Evolutionary conservation across 2,329 filamentous ascomycete species (phyloP).

Genomic region (Clonostachys sp.): DNA sequence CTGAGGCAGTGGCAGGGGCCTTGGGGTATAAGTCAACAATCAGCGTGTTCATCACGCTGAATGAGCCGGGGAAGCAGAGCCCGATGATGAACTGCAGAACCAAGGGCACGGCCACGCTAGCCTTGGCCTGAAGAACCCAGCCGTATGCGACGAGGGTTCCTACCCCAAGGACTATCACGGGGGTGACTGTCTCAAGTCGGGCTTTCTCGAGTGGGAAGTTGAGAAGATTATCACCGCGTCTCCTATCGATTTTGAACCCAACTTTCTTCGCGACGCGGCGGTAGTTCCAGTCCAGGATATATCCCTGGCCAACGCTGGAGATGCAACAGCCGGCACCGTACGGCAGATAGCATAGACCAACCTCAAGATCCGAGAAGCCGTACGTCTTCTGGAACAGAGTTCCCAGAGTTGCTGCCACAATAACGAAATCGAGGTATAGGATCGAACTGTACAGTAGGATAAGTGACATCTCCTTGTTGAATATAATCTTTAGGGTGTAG

Average conservation of each 20-base stretch:
- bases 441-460: slow-evolving; percentile 47
- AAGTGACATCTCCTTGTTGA: slow-evolving; percentile 53
- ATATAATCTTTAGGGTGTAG: slow-evolving; percentile 45
- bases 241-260: slow-evolving; percentile 56
- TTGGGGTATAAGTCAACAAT: slow-evolving; percentile 60
- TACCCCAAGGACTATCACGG: slow-evolving; percentile 49
- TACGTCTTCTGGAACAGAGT: slow-evolving; percentile 48
- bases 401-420: slow-evolving; percentile 46
- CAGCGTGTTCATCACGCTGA: slow-evolving; percentile 59
- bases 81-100: slow-evolving; percentile 54
- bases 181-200: slow-evolving; percentile 48
- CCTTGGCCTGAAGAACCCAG: slow-evolving; percentile 48
- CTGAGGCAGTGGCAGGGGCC: slow-evolving; percentile 57
- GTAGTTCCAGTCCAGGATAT: slow-evolving; percentile 64
- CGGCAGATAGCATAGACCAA: slow-evolving; percentile 51
- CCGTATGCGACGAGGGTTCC: slow-evolving; percentile 49
- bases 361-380: slow-evolving; percentile 41
- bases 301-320: slow-evolving; percentile 50
- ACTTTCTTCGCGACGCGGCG: slow-evolving; percentile 57
- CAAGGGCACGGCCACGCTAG: slow-evolving; percentile 48
- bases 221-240: slow-evolving; percentile 46
- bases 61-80: slow-evolving; percentile 54
- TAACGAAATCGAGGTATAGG: slow-evolving; percentile 52
- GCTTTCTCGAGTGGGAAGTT: slow-evolving; percentile 52
- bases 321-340: slow-evolving; percentile 45